Evolutionary conservation across 2,329 filamentous ascomycete species (phyloP).

Genomic region (Sporothrix sp.): DNA sequence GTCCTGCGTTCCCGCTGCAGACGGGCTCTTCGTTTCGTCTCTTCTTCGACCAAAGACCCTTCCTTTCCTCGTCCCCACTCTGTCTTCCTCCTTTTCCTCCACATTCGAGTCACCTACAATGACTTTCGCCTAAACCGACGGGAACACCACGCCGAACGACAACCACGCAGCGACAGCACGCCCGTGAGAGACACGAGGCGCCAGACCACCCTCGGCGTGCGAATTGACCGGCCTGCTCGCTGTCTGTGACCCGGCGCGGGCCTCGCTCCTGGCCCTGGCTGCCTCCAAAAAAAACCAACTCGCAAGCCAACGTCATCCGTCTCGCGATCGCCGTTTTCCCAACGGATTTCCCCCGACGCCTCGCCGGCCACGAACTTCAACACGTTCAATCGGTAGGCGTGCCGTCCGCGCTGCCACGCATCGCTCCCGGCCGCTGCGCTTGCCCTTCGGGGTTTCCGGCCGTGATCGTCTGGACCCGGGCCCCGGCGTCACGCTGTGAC

Average conservation of each 20-base stretch:
- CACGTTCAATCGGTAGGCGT: neutral
- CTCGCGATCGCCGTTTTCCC: neutral
- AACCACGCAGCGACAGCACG: neutral
- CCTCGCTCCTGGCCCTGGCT: neutral
- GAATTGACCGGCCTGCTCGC: neutral
- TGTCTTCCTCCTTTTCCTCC: slow-evolving; percentile 3
- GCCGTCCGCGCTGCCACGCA: neutral
- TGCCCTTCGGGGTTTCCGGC: no score
- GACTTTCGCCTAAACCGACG: neutral
- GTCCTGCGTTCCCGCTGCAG: no score
- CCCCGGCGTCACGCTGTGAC: neutral
- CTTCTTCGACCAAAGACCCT: neutral
- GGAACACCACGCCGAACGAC: neutral
- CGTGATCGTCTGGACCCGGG: neutral
- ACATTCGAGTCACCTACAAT: slow-evolving; percentile 5
- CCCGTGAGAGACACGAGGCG: neutral
- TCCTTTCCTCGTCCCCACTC: slow-evolving; percentile 3
- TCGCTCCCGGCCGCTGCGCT: no score
- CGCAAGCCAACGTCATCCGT: neutral
- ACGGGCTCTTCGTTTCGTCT: neutral
- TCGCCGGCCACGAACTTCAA: neutral
- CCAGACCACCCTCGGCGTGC: no score
- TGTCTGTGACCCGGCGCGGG: neutral
- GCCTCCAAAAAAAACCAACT: no score
- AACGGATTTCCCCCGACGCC: slow-evolving; percentile 3